Base-by-base conservation (phyloP, 768 basidiomycete genomes). In the Suillus subalutaceus region DNA sequence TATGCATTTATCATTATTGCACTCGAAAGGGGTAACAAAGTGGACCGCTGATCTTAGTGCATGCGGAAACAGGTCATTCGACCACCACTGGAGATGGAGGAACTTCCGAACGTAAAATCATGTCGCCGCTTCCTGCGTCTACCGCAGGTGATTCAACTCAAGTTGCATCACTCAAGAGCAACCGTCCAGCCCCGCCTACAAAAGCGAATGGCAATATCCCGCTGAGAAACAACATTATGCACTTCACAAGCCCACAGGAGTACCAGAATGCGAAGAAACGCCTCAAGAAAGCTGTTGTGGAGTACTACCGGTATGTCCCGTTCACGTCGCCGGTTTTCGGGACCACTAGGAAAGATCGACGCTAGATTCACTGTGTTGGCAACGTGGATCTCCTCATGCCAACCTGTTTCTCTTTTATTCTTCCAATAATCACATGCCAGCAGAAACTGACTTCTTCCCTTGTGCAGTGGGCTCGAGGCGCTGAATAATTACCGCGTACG, bases 401-500 rank as follows among this genome's bases (percentile, higher is more conserved):
- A 43, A 6, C 41, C 37, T 38, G 9, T 12, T 37, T 18, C 30
- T 15, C 6, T 66, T 20, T 41, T 13, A 18, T 30, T 32, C 18
- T 16, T 26, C 26, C 26, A n/a, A 56, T 15, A 18, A 50, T 63
- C 57, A 67, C 44, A 52, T 41, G 16, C 2, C 26, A 1, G 38
- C 8, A 15, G 26, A 41, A 20, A 16, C 26, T 64, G 38, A 64
- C 53, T 7, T 60, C 4, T 41, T 59, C 23, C 53, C 6, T 62
- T 62, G 20, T 35, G 7, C 71, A 92, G 94, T 20, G 90, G 86
- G 12, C 80, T 97, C 26, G 95, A 97, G 73, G 79, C 90, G 62
- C 81, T 99, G 67, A 92, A 94, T 70, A 94, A 94, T 73, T 99
- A 97, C 76, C 85, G 94, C 40, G 94, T 94, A 73, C 18, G 86